phyloP scores from a whole-genome alignment of 768 basidiomycete genomes.

The Leccinum rimulosum region DNA sequence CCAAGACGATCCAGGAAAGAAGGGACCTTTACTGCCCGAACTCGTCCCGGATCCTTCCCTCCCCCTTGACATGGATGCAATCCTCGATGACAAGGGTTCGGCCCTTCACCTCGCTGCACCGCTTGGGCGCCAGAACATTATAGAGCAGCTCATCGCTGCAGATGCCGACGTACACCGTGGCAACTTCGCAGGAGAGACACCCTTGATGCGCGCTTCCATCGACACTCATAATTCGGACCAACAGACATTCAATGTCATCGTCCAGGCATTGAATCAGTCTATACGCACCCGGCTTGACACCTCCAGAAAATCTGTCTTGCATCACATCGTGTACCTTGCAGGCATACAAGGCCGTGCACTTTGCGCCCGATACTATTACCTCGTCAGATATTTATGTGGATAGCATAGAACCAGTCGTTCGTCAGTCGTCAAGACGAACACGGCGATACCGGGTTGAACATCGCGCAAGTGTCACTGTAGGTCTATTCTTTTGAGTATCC shows the following conservation, averaged over 20 bases:
- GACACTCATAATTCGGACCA: conserved; percentile 83
- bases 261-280: conserved; percentile 62
- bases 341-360: conserved; percentile 86
- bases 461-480: conserved; percentile 87
- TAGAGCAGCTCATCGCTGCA: conserved; percentile 65
- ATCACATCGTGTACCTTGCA: conserved; percentile 88
- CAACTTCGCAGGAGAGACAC: conserved; percentile 92
- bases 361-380: conserved; percentile 86
- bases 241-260: conserved; percentile 68
- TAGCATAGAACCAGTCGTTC: conserved; percentile 75
- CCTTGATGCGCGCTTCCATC: conserved; percentile 88
- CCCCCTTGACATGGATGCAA: conserved; percentile 64
- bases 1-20: conserved; percentile 68
- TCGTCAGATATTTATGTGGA: conserved; percentile 84
- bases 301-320: conserved; percentile 79
- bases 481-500: conserved; percentile 32
- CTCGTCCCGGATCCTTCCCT: conserved; percentile 43
- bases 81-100: conserved; percentile 92
- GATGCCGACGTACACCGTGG: conserved; percentile 91
- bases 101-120: conserved; percentile 92
- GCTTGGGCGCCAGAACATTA: conserved; percentile 65
- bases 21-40: conserved; percentile 64
- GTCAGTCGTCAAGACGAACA: conserved; percentile 93
- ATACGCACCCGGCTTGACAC: conserved; percentile 91
- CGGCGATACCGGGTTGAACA: conserved; percentile 94